Conservation (phyloP, 2,329 filamentous ascomycete species). For the Fulvia fulva region DNA sequence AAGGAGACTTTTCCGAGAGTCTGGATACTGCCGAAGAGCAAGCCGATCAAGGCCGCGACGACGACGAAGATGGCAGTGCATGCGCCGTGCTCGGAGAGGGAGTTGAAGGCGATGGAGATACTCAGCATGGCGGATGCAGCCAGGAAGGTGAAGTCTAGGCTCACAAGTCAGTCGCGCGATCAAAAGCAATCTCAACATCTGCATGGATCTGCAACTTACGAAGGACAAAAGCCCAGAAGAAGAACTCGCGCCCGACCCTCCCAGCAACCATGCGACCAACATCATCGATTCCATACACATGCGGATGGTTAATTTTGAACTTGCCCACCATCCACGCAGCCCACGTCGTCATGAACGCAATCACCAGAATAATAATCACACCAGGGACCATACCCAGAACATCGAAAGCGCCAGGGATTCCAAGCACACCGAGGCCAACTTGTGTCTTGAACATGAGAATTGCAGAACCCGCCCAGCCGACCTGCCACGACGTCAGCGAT, state of each 20-base stretch:
- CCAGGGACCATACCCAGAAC: slow-evolving; percentile 47
- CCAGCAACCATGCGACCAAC: slow-evolving; percentile 53
- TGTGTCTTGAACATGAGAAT: slow-evolving; percentile 47
- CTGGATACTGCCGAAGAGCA: slow-evolving; percentile 34
- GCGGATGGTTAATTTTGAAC: slow-evolving; percentile 52
- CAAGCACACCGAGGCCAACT: slow-evolving; percentile 45
- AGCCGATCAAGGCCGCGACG: slow-evolving; percentile 41
- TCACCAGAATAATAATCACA: slow-evolving; percentile 39
- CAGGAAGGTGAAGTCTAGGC: slow-evolving; percentile 25
- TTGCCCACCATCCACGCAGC: slow-evolving; percentile 46
- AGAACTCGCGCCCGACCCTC: slow-evolving; percentile 47
- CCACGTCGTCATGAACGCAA: slow-evolving; percentile 47
- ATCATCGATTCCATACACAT: slow-evolving; percentile 56
- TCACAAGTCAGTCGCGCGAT: slow-evolving; percentile 1
- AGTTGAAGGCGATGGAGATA: slow-evolving; percentile 27
- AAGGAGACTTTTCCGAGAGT: slow-evolving; percentile 35
- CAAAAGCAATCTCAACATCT: background rate
- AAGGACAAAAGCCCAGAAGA: slow-evolving; percentile 31
- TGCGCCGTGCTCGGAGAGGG: slow-evolving; percentile 26
- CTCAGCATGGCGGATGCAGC: slow-evolving; percentile 37
- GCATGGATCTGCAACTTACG: slow-evolving; percentile 1
- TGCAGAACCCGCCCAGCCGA: slow-evolving; percentile 41
- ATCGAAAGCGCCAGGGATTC: slow-evolving; percentile 42
- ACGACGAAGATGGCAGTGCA: slow-evolving; percentile 43
- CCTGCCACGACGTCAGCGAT: slow-evolving; percentile 20